Base-by-base conservation (phyloP, 108 stramenopile species). In the Nitzschia putrida region DNA sequence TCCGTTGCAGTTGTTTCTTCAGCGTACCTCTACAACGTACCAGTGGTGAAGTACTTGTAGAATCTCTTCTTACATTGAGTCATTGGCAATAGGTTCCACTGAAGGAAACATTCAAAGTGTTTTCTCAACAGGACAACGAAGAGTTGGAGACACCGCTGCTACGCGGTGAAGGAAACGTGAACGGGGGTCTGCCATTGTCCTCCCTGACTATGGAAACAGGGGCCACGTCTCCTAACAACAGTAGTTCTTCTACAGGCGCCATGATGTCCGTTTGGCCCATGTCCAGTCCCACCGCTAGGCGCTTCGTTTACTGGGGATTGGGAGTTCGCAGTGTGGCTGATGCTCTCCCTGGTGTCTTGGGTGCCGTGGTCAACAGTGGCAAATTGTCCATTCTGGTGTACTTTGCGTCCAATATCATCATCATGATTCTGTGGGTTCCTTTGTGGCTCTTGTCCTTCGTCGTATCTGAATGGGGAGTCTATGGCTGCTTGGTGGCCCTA, bases 381-480 rank as follows among this genome's bases (percentile, higher is more conserved):
- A 83, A 74, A 64, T 72, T 76, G 38, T 72, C 85, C 10, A 29
- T 69, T 23, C 25, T 75, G 3, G 68, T 49, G 6, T 77, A 83
- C 26, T 6, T 81, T 10, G 75, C 55, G 5, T 56, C 58, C 3
- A 82, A 82, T 23, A 9, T 86, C 8, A 18, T 77, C 8, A 47
- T 85, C 44, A 16, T 80, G 0, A 7, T 66, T 0, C 5, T 90
- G 14, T 85, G 83, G 83, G 43, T 88, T 24, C 92, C 89, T 6
- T 68, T 85, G 16, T 85, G 61, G 37, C 23, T 88, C 0, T 57
- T 89, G 0, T 79, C 89, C 0, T 71, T 66, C n/a, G 5, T 89
- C 0, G 38, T 91, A 8, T 76, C 86, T n/a, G 92, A 94, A 80
- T 21, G 23, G 52, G 89, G 92, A 0, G 77, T 94, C 0, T 94